phyloP scores from a whole-genome alignment of 257 asterid species.

The Penstemon newberryi region DNA sequence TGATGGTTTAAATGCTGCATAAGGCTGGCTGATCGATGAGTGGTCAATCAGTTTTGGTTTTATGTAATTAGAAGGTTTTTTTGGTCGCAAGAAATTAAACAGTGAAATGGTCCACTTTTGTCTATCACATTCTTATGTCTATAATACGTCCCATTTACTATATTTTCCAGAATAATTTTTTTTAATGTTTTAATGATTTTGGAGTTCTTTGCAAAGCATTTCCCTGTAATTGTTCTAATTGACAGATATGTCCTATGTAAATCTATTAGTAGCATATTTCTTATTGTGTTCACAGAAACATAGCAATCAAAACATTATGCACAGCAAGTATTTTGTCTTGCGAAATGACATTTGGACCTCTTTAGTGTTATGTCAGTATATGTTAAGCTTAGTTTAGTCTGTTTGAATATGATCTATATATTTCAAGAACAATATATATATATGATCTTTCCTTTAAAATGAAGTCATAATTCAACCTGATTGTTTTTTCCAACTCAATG shows the following conservation, averaged over 20 bases:
- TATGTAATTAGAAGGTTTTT: neutral
- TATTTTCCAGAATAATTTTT: neutral
- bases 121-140: constrained; percentile 20
- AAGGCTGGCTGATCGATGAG: constrained; percentile 14
- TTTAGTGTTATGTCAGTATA: too few relatives aligned
- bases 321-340: too few relatives aligned
- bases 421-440: too few relatives aligned
- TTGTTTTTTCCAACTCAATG: too few relatives aligned
- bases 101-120: constrained; percentile 1
- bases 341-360: too few relatives aligned
- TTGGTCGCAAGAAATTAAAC: neutral
- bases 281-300: too few relatives aligned
- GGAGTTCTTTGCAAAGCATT: neutral
- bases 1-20: neutral
- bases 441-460: too few relatives aligned
- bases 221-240: neutral
- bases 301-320: too few relatives aligned
- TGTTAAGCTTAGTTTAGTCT: too few relatives aligned
- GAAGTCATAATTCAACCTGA: too few relatives aligned
- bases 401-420: too few relatives aligned
- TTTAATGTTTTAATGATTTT: neutral
- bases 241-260: neutral
- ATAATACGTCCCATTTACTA: constrained; percentile 17
- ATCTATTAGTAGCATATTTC: too few relatives aligned
- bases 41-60: neutral